A percentile compares a stretch with the other conserved stretches of the same genome.
Evolutionary conservation across 2,329 filamentous ascomycete genomes (phyloP).

Genomic region (Aspergillus vadensis): DNA sequence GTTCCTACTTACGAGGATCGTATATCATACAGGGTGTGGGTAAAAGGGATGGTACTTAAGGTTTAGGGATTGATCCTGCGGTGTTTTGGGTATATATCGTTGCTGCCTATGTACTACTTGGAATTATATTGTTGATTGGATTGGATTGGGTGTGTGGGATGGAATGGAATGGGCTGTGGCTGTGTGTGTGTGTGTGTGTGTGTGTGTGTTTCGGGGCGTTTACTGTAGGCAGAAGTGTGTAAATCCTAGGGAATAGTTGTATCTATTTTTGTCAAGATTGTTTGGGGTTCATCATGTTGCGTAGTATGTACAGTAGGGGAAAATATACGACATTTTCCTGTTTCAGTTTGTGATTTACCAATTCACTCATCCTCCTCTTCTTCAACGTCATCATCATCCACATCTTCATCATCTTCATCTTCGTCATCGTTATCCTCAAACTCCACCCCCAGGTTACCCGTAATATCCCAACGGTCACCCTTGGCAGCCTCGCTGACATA

Average conservation of each 20-base stretch:
- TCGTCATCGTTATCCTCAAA: constrained; percentile 55
- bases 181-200: no score
- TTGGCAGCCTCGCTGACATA: constrained; percentile 81
- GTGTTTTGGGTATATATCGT: background rate
- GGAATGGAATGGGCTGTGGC: no score
- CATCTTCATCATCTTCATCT: constrained; percentile 27
- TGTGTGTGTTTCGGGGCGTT: background rate
- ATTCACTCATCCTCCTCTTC: constrained; percentile 12
- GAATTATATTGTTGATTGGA: no score
- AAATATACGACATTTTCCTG: background rate
- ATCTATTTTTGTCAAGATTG: background rate
- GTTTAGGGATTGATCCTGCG: background rate
- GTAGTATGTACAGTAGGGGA: constrained; percentile 5
- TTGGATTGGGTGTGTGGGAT: no score
- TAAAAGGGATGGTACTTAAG: no score
- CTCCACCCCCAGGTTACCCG: constrained; percentile 73
- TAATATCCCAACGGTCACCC: constrained; percentile 92
- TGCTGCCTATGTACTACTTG: no score
- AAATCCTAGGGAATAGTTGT: background rate
- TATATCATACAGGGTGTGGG: no score
- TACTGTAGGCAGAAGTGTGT: background rate
- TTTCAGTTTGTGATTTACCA: background rate
- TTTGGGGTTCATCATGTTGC: background rate
- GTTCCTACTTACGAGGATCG: no score
- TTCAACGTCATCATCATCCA: constrained; percentile 10